phyloP scores from a whole-genome alignment of 352 stramenopile genomes.

The Globisporangium iwayamae region DNA sequence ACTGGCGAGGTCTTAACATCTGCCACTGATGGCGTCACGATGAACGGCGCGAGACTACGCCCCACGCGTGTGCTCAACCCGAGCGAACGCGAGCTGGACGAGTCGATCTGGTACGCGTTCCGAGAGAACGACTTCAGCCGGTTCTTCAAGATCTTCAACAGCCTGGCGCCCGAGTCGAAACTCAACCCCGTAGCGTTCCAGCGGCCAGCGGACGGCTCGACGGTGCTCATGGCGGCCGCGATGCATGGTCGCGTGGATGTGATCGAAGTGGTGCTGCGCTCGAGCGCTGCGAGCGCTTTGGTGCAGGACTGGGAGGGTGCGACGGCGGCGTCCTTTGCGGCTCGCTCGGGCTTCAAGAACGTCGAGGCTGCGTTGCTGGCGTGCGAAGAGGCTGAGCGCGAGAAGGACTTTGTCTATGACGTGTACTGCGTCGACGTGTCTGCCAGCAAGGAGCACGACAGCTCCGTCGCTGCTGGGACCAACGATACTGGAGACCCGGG shows the following conservation, averaged over 20 bases:
- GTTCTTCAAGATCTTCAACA: slow-evolving; percentile 69
- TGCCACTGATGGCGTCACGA: slow-evolving; percentile 20
- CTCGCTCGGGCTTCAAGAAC: slow-evolving; percentile 43
- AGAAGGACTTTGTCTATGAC: slow-evolving; percentile 85
- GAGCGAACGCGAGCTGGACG: slow-evolving; percentile 69
- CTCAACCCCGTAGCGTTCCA: slow-evolving; percentile 55
- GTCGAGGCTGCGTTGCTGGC: slow-evolving; percentile 63
- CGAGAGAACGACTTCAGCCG: slow-evolving; percentile 72
- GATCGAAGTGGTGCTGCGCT: slow-evolving; percentile 64
- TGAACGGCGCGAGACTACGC: slow-evolving; percentile 55
- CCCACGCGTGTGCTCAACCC: slow-evolving; percentile 76
- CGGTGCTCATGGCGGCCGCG: slow-evolving; percentile 73
- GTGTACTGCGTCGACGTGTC: slow-evolving; percentile 81
- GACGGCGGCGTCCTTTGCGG: slow-evolving; percentile 57
- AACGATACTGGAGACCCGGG: slow-evolving; percentile 11
- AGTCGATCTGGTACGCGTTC: slow-evolving; percentile 79
- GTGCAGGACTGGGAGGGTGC: slow-evolving; percentile 59
- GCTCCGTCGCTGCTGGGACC: background rate
- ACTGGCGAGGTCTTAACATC: background rate
- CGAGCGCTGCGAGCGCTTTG: slow-evolving; percentile 43
- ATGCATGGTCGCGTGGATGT: slow-evolving; percentile 75
- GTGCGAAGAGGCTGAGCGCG: slow-evolving; percentile 68
- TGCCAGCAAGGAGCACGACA: slow-evolving; percentile 32
- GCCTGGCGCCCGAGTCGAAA: slow-evolving; percentile 33
- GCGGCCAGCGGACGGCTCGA: slow-evolving; percentile 67